Evolutionary conservation across 2,329 filamentous ascomycete species (phyloP).

Genomic region (Lasiodiplodia theobromae): DNA sequence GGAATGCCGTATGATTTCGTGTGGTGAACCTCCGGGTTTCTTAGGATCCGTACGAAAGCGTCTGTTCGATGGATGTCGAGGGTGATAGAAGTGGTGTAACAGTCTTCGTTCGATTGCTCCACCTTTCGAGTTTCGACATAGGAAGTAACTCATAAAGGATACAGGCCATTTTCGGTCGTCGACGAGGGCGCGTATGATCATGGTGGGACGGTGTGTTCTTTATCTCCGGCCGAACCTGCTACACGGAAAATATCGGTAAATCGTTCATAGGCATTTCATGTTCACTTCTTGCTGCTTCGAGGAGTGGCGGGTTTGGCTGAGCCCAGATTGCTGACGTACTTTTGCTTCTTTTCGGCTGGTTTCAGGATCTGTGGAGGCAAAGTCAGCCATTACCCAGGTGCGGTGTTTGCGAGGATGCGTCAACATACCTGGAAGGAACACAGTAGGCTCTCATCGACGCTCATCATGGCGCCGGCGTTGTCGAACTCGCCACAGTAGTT

Average conservation of each 20-base stretch:
- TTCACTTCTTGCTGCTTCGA: constrained; percentile 67
- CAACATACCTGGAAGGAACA: constrained; percentile 92
- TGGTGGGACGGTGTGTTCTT: constrained; percentile 41
- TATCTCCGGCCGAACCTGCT: constrained; percentile 98
- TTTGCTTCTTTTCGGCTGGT: constrained; percentile 99
- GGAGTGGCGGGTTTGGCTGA: constrained; percentile 74
- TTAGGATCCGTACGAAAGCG: constrained; percentile 26
- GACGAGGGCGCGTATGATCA: constrained; percentile 30
- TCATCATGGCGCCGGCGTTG: constrained; percentile 99
- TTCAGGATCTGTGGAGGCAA: constrained; percentile 80
- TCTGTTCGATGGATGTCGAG: constrained; percentile 6
- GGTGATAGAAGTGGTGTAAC: constrained; percentile 20
- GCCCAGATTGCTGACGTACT: constrained; percentile 82
- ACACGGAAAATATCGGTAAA: constrained; percentile 58
- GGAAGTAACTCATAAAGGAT: constrained; percentile 29
- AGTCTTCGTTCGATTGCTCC: constrained; percentile 24
- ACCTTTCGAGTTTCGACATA: constrained; percentile 26
- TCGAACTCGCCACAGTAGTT: constrained; percentile 99
- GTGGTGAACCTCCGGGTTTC: constrained; percentile 18
- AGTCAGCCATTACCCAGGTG: neutral
- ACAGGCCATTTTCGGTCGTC: constrained; percentile 30
- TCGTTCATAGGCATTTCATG: constrained; percentile 38
- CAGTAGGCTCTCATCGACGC: constrained; percentile 95
- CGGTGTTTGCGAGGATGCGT: neutral
- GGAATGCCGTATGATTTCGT: constrained; percentile 20